These are phyloP conservation scores for Mycosphaerella arachidis DNA, from an alignment of 2,329 filamentous ascomycete genomes.

Conservation along the genomic window DNA sequence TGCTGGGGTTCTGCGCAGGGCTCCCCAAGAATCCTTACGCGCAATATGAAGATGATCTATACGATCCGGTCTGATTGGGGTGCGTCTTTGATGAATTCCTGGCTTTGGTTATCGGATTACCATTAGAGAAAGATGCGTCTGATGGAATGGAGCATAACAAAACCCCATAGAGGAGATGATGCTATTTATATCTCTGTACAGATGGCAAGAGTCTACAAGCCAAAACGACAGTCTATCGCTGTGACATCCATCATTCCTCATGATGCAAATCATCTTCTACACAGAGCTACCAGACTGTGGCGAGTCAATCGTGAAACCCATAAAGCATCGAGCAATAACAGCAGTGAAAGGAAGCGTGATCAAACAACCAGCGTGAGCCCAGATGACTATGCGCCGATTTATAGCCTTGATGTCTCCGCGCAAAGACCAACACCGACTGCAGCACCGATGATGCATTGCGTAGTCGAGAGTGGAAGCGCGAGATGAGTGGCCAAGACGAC, in stretches of 20 bases:
- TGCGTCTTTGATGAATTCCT: not conserved
- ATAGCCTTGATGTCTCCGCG: conserved; percentile 52
- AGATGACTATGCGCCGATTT: conserved; percentile 58
- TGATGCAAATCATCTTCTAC: not conserved
- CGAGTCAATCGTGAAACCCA: not conserved
- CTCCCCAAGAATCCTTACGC: not conserved
- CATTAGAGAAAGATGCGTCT: not conserved
- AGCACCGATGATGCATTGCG: conserved; percentile 58
- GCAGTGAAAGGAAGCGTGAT: conserved; percentile 53
- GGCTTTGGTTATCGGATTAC: not conserved
- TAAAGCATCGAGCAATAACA: conserved; percentile 25
- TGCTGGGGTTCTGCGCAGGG: not conserved
- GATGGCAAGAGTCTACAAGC: not conserved
- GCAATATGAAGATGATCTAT: not conserved
- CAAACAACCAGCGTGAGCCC: conserved; percentile 57
- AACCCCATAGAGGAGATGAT: not conserved
- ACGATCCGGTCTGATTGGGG: not conserved
- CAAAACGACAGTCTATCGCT: not conserved
- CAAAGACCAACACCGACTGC: conserved; percentile 58
- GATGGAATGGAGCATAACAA: no score
- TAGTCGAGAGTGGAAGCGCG: conserved; percentile 58
- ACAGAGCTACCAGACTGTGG: not conserved
- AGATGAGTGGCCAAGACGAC: conserved; percentile 60
- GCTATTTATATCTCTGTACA: not conserved
- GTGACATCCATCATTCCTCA: not conserved